Evolutionary conservation across 164 flowering plant genomes (phyloP).

Genomic region (Macadamia integrifolia): DNA sequence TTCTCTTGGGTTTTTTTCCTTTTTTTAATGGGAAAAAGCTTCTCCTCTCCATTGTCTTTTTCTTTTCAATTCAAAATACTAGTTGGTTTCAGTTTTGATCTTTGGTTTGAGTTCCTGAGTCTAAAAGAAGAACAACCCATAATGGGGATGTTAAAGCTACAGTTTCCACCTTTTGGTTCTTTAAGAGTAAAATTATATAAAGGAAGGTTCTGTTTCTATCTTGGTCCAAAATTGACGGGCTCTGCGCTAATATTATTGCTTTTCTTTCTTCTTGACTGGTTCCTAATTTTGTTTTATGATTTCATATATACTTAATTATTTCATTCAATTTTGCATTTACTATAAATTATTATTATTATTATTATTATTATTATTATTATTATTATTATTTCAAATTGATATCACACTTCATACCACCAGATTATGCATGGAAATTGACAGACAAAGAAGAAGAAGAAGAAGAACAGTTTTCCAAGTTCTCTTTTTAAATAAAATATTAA

Average conservation of each 20-base stretch:
- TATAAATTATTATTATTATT: too few species aligned
- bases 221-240: constrained; percentile 10
- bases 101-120: constrained; percentile 4
- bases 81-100: neutral
- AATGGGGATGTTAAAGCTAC: constrained; percentile 8
- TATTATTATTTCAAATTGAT: too few species aligned
- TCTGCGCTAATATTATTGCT: neutral
- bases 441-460: neutral
- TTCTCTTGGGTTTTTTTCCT: too few species aligned
- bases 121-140: constrained; percentile 14
- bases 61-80: neutral
- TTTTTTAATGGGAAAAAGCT: neutral
- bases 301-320: too few species aligned
- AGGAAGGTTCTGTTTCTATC: constrained; percentile 19
- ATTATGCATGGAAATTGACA: neutral
- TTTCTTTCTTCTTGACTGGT: neutral
- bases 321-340: neutral
- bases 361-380: too few species aligned
- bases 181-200: constrained; percentile 17
- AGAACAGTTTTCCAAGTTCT: too few species aligned
- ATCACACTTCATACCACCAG: too few species aligned
- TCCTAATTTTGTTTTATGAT: neutral
- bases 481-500: too few species aligned
- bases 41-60: constrained; percentile 2
- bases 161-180: constrained; percentile 6